Base-by-base conservation (phyloP, 257 asterid genomes). In the Gentiana dahurica region DNA sequence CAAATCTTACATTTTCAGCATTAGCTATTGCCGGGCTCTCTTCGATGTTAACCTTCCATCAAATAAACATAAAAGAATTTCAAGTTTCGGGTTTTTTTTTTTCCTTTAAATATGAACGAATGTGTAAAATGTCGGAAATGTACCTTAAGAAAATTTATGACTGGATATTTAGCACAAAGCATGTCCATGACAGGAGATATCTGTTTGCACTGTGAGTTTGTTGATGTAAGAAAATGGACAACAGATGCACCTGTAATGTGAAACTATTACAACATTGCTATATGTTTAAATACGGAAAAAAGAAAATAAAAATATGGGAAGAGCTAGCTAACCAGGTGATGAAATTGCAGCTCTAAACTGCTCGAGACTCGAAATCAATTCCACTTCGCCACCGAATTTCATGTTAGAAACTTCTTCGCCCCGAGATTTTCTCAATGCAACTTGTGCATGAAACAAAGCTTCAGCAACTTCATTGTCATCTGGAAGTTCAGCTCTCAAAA, bases 311-410 rank as follows among this genome's bases (percentile, higher is more conserved):
- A 32, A 2, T 36, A 11, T 44, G 13, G 43, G 24, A 36, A 54
- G 62, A 57, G 32, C 59, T 41, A 39, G 51, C 77, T 65, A 71
- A 91, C 98, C 79, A 53, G 95, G 79, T 4, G 82, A 78, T 55
- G 94, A 73, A 51, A 93, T 71, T 47, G 90, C 94, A 41, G 94
- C 89, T 57, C 75, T 83, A 71, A 89, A 83, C 79, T 85, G 91
- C 63, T 89, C 92, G 60, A 81, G 84, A 55, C 76, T 65, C 1
- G 79, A 77, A 55, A 85, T 81, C 10, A 74, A 68, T 74, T 85
- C 95, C 53, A 85, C 89, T 55, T 80, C 93, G 36, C 94, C 94
- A 6, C 95, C 89, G 65, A 81, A 85, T 73, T 82, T 87, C 94
- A 83, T 70, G 71, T 81, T 78, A 46, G 69, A 54, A 36, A 81